Base-by-base conservation (phyloP, 1,284 basidiomycete species). In the Fomitopsis pinicola region DNA sequence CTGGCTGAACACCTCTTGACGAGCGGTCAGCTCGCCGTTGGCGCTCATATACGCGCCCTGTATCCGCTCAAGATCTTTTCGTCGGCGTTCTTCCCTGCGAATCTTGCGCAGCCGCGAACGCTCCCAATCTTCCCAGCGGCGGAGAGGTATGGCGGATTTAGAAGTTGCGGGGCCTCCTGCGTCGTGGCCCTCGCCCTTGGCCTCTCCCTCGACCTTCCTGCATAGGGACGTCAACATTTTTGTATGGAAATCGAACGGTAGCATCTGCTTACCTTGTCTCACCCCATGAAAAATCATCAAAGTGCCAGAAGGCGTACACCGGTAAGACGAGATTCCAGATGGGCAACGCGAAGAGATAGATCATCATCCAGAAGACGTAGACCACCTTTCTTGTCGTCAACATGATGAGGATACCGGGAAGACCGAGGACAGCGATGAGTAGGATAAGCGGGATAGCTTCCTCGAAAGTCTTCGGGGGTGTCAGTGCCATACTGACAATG, bases 101-200 rank as follows among this genome's bases (percentile, higher is more conserved):
- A 95, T 69, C 77, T 98, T 98, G 63, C 96, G 91, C 58, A 98
- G 80, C 40, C 97, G 85, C n/a, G 94, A 97, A 44, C 95, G 87
- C 75, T 99, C 97, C 97, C 97, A 99, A 71, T 99, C 97, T 76
- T 99, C 96, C 97, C 97, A 99, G 60, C 96, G 83, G 42, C 97
- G 87, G 70, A 98, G 78, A 0, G 97, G 95, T 30, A 99, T 87
- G 0, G 83, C 84, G 46, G 81, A 77, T 1, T 83, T 87, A 53
- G 83, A 80, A 48, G 81, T 78, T 5, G 78, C 78, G n/a, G 78
- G 81, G 55, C 81, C 84, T 36, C 87, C 87, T 19, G 82, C 84
- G 28, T 86, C 92, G 69, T 97, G 95, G 8, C 85, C 89, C 65
- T 87, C 84, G 54, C 81, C 85, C 71, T 92, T 94, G 54, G 73